Percentiles rank a stretch among this genome's conserved stretches.
phyloP scores from a whole-genome alignment of 2,329 filamentous ascomycete genomes.

The Sporothrix mexicana region DNA sequence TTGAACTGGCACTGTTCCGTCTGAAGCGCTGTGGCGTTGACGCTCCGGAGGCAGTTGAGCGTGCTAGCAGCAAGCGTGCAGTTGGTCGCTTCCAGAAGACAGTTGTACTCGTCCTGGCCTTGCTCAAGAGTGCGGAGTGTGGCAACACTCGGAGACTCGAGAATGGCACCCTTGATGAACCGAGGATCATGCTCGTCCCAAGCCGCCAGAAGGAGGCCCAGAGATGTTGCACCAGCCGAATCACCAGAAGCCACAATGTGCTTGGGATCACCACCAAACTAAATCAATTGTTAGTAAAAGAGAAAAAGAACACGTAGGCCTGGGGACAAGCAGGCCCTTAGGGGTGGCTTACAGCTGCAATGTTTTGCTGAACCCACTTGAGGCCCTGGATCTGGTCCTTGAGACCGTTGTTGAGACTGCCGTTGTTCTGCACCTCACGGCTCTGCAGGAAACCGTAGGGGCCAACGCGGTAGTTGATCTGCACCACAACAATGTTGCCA shows the following conservation, averaged over 20 bases:
- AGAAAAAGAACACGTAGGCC: too few species aligned
- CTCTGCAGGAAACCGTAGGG: slow-evolving; percentile 73
- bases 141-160: slow-evolving; percentile 47
- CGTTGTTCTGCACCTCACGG: slow-evolving; percentile 63
- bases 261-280: slow-evolving; percentile 71
- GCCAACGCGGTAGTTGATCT: slow-evolving; percentile 78
- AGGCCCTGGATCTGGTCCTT: slow-evolving; percentile 72
- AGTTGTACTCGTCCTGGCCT: slow-evolving; percentile 38
- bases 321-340: too few species aligned
- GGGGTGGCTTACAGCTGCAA: slow-evolving; percentile 45
- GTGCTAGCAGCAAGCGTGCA: slow-evolving; percentile 38
- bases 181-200: slow-evolving; percentile 54
- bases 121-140: slow-evolving; percentile 38
- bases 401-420: slow-evolving; percentile 54
- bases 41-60: slow-evolving; percentile 37
- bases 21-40: slow-evolving; percentile 38
- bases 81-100: slow-evolving; percentile 33
- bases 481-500: slow-evolving; percentile 62
- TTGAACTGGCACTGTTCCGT: slow-evolving; percentile 40
- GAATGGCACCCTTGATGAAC: slow-evolving; percentile 57
- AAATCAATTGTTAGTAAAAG: neutral
- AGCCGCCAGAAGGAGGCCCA: slow-evolving; percentile 67
- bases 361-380: slow-evolving; percentile 71
- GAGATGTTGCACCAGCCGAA: slow-evolving; percentile 69
- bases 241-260: slow-evolving; percentile 73